phyloP scores from a whole-genome alignment of 768 basidiomycete species.

The Dictyophora rubrovolvata region DNA sequence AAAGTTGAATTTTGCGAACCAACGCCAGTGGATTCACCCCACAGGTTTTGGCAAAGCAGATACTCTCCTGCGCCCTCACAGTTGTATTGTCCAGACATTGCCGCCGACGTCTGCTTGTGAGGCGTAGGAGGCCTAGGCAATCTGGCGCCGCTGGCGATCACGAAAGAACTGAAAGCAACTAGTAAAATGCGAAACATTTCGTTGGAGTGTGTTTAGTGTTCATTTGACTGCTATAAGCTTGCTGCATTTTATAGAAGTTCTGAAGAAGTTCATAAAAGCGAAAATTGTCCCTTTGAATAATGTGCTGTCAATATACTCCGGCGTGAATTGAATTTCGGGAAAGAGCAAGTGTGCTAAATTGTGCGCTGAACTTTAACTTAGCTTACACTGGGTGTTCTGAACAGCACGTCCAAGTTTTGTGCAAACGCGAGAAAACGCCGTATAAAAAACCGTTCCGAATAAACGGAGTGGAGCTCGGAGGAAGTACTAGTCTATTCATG shows the following conservation, averaged over 20 bases:
- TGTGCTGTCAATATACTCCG: background rate
- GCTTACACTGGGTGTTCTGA: too few species aligned
- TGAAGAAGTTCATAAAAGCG: background rate
- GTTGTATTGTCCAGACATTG: slow-evolving; percentile 33
- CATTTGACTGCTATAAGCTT: too few species aligned
- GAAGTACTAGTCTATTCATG: background rate
- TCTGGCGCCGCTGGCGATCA: background rate
- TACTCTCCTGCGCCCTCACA: slow-evolving; percentile 38
- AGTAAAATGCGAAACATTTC: background rate
- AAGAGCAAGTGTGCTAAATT: background rate
- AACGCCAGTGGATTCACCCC: slow-evolving; percentile 38
- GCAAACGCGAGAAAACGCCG: background rate
- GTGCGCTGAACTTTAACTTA: too few species aligned
- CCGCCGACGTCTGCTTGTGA: slow-evolving; percentile 10
- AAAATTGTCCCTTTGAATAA: background rate
- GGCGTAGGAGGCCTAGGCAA: background rate
- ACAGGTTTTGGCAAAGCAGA: slow-evolving; percentile 48
- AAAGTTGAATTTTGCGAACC: slow-evolving; percentile 42
- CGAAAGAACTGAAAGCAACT: background rate
- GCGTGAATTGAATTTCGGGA: background rate
- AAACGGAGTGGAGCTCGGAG: background rate
- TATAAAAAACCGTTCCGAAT: background rate
- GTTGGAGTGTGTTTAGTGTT: background rate
- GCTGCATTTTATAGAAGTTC: too few species aligned
- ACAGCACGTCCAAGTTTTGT: background rate